These are phyloP conservation scores for Lablab purpureus DNA, from an alignment of 306 rosid genomes.

Conservation along the genomic window DNA sequence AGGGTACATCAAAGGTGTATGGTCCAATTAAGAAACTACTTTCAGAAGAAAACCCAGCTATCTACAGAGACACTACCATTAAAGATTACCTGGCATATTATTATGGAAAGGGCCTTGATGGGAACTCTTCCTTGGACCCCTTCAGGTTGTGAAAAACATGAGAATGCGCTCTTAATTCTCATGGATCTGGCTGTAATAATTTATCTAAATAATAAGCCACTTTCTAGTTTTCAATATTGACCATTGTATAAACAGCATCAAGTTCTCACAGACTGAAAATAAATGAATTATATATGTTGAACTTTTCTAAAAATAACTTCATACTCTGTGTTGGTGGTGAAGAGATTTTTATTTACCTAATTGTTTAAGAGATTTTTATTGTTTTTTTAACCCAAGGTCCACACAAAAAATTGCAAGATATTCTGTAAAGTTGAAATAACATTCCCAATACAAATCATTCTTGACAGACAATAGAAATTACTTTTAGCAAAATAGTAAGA, in stretches of 20 bases:
- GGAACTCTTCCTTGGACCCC: conserved; percentile 45
- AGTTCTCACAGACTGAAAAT: not conserved
- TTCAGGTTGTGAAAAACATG: conserved; percentile 50
- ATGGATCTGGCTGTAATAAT: conserved; percentile 1
- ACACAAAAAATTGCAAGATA: too few species aligned
- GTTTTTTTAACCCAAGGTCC: too few species aligned
- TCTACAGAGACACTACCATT: conserved; percentile 47
- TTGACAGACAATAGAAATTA: too few species aligned
- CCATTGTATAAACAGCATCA: not conserved
- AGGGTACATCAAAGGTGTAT: conserved; percentile 39
- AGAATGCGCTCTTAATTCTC: not conserved
- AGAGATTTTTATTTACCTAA: too few species aligned
- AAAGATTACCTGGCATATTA: conserved; percentile 36
- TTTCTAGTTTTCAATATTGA: not conserved
- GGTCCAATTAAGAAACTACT: conserved; percentile 67
- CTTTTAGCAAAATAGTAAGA: too few species aligned
- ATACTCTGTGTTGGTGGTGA: not conserved
- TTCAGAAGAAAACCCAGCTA: conserved; percentile 59
- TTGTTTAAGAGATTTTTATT: too few species aligned
- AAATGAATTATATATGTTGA: not conserved
- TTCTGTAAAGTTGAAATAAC: too few species aligned
- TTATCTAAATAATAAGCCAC: not conserved
- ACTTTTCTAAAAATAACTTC: not conserved
- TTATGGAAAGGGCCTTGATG: conserved; percentile 49
- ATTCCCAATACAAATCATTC: too few species aligned